Percentiles rank a stretch among this genome's conserved stretches.
These are phyloP conservation scores for Hirschfeldia incana DNA, from an alignment of 345 rosid genomes.

Conservation along the genomic window DNA sequence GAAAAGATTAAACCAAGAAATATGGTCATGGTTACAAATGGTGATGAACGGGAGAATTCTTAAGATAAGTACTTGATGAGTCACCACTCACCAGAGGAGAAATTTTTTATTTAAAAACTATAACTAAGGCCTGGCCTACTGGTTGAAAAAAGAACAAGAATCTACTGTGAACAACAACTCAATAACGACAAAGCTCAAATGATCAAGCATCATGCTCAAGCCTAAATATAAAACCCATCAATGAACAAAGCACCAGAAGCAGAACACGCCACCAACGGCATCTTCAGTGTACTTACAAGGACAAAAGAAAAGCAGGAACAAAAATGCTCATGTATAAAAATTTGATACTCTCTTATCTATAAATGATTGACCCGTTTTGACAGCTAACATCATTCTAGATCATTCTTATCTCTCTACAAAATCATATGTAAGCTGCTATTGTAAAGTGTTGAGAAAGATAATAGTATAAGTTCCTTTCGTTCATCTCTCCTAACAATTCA, in stretches of 20 bases:
- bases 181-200: background rate
- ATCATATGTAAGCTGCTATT: no score
- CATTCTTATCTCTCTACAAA: no score
- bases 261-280: background rate
- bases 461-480: background rate
- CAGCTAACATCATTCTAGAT: no score
- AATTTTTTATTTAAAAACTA: no score
- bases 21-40: no score
- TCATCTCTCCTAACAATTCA: background rate
- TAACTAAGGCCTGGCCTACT: no score
- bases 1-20: no score
- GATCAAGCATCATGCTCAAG: background rate
- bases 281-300: background rate
- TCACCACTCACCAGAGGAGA: no score
- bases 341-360: background rate
- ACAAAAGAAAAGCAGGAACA: background rate
- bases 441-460: background rate
- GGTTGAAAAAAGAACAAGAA: no score
- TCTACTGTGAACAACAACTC: background rate
- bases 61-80: no score
- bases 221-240: background rate
- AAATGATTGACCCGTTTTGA: no score
- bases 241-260: background rate
- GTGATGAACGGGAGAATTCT: no score
- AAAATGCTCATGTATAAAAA: background rate